Percentiles rank a stretch among this genome's conserved stretches.
Conservation (phyloP, 2,329 filamentous ascomycete genomes). For the Fusarium paranaense region DNA sequence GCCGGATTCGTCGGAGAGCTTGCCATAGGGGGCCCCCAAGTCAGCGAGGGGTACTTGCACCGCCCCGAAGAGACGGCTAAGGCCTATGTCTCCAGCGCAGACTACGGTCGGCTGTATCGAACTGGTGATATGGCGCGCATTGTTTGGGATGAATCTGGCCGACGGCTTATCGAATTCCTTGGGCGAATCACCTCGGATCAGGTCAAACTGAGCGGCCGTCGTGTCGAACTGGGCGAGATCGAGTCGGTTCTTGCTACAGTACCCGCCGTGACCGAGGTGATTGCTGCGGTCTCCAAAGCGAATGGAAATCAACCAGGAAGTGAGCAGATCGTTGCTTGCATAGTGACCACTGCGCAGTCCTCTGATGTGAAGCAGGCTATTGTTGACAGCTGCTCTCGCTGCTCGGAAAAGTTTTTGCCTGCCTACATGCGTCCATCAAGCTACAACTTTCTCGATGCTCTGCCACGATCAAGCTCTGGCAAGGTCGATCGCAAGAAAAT, state of each 20-base stretch:
- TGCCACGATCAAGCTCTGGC: slow-evolving; percentile 3
- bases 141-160: slow-evolving; percentile 70
- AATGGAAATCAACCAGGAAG: not conserved
- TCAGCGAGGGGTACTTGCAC: slow-evolving; percentile 75
- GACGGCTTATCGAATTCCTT: slow-evolving; percentile 68
- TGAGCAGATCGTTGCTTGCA: slow-evolving; percentile 3
- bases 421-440: slow-evolving; percentile 3
- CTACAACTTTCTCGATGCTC: not conserved
- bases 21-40: slow-evolving; percentile 83
- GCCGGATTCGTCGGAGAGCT: slow-evolving; percentile 80
- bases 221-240: slow-evolving; percentile 81
- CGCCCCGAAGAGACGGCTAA: slow-evolving; percentile 67
- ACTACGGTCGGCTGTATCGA: slow-evolving; percentile 1
- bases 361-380: not conserved
- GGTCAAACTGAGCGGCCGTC: slow-evolving; percentile 79
- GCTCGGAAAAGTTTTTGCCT: not conserved
- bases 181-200: slow-evolving; percentile 76
- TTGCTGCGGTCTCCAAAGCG: not conserved
- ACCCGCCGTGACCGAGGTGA: not conserved
- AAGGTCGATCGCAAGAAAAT: slow-evolving; percentile 11
- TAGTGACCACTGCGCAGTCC: not conserved
- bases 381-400: not conserved
- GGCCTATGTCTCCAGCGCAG: not conserved
- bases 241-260: slow-evolving; percentile 43
- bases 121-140: slow-evolving; percentile 5